A percentile compares a stretch with the other conserved stretches of the same genome.
Conservation (phyloP, 257 asterid genomes). For the Przewalskia tangutica region DNA sequence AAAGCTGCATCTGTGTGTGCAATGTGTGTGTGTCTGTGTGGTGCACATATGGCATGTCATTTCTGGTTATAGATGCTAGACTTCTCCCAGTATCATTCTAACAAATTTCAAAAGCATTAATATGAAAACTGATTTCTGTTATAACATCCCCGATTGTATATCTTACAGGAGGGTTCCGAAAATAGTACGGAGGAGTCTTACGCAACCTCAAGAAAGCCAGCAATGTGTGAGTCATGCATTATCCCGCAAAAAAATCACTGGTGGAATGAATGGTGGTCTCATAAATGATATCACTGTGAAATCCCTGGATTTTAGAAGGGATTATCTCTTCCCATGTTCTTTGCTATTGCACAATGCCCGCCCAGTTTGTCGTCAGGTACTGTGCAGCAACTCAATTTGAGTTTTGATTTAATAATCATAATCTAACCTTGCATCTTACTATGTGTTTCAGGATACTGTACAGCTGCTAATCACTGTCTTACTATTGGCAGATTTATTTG, state of each 20-base stretch:
- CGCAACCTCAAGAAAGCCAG: constrained; percentile 45
- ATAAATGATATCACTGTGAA: constrained; percentile 64
- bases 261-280: constrained; percentile 82
- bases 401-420: not conserved
- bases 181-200: constrained; percentile 29
- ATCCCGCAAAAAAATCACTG: constrained; percentile 63
- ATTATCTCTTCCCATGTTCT: constrained; percentile 68
- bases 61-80: not conserved
- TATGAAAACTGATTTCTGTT: not conserved
- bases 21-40: not conserved
- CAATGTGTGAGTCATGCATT: constrained; percentile 34
- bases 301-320: constrained; percentile 55
- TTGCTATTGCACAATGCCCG: constrained; percentile 72
- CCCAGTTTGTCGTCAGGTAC: constrained; percentile 95
- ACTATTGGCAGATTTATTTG: constrained; percentile 82
- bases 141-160: not conserved
- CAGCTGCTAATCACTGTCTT: constrained; percentile 71
- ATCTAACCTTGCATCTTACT: constrained; percentile 3
- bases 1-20: not conserved
- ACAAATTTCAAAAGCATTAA: not conserved
- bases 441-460: constrained; percentile 72
- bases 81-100: not conserved
- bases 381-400: constrained; percentile 6
- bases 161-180: constrained; percentile 44
- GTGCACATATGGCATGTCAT: not conserved